phyloP scores from a whole-genome alignment of 192 early-diverging fungal genomes.

The Coemansia sp. region DNA sequence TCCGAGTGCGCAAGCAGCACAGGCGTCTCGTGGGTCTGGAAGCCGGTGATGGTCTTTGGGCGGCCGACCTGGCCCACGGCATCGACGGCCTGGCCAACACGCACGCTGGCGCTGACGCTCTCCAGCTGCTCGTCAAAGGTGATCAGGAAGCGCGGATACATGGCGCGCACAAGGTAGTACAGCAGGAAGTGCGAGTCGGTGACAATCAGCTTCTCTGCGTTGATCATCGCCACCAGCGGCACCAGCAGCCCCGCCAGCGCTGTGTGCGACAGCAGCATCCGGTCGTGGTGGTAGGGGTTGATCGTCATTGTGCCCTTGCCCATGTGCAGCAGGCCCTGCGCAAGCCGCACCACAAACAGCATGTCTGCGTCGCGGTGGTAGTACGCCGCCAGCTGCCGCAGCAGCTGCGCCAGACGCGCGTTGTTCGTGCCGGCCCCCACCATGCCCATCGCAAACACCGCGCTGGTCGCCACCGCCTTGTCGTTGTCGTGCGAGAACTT shows the following conservation, averaged over 20 bases:
- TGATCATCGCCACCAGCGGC: slow-evolving; percentile 87
- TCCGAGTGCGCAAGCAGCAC: slow-evolving; percentile 95
- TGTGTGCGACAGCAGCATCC: slow-evolving; percentile 86
- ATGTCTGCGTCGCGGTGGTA: slow-evolving; percentile 89
- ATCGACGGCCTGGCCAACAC: slow-evolving; percentile 99
- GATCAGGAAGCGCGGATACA: slow-evolving; percentile 98
- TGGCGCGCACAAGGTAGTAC: slow-evolving; percentile 88
- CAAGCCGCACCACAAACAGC: slow-evolving; percentile 59
- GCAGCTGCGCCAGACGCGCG: slow-evolving; percentile 95
- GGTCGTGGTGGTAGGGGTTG: slow-evolving; percentile 93
- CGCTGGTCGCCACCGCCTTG: slow-evolving; percentile 88
- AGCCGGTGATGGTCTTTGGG: slow-evolving; percentile 99
- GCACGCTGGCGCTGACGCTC: slow-evolving; percentile 78
- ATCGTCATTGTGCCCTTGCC: slow-evolving; percentile 98
- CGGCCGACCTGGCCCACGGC: slow-evolving; percentile 97
- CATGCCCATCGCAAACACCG: slow-evolving; percentile 98
- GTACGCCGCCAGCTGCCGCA: slow-evolving; percentile 94
- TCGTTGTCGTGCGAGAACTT: slow-evolving; percentile 99
- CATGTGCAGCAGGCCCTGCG: slow-evolving; percentile 70
- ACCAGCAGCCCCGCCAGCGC: slow-evolving; percentile 85
- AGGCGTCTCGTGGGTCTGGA: slow-evolving; percentile 97
- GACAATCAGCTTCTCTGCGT: slow-evolving; percentile 87
- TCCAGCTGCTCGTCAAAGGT: slow-evolving; percentile 92
- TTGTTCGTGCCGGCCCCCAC: slow-evolving; percentile 99
- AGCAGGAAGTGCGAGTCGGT: slow-evolving; percentile 90